Evolutionary conservation across 2,329 filamentous ascomycete genomes (phyloP).

Genomic region (Penicillium sp.): DNA sequence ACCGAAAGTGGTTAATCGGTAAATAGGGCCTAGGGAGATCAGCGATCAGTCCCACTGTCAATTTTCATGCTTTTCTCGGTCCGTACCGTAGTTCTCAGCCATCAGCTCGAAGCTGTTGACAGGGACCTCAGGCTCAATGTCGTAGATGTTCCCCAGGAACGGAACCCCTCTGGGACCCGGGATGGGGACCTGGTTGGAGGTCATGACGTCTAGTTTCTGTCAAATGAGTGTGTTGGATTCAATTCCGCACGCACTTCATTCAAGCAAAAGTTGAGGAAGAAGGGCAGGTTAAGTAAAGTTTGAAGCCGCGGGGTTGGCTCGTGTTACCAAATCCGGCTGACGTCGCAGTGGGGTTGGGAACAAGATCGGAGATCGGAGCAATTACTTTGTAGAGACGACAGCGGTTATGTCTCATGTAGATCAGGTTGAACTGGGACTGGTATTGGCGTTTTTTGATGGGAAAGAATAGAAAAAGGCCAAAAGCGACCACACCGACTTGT

Average conservation of each 20-base stretch:
- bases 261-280: not conserved
- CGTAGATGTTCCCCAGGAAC: constrained; percentile 65
- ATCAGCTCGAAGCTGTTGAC: constrained; percentile 58
- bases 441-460: no score
- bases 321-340: not conserved
- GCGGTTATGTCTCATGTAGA: not conserved
- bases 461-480: not conserved
- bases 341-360: not conserved
- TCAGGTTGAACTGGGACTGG: not conserved
- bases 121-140: constrained; percentile 63
- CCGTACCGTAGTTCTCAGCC: constrained; percentile 66
- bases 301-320: not conserved
- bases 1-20: constrained; percentile 54
- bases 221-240: not conserved
- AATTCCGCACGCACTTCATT: not conserved
- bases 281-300: no score
- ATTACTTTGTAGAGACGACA: not conserved
- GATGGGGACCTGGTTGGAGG: constrained; percentile 45
- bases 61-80: not conserved
- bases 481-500: not conserved
- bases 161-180: constrained; percentile 66
- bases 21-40: constrained; percentile 56
- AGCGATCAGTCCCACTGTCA: not conserved
- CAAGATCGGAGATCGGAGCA: not conserved
- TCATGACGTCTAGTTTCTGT: constrained; percentile 14